Conservation (phyloP, 306 rosid genomes). For the Abrus pulchellus region DNA sequence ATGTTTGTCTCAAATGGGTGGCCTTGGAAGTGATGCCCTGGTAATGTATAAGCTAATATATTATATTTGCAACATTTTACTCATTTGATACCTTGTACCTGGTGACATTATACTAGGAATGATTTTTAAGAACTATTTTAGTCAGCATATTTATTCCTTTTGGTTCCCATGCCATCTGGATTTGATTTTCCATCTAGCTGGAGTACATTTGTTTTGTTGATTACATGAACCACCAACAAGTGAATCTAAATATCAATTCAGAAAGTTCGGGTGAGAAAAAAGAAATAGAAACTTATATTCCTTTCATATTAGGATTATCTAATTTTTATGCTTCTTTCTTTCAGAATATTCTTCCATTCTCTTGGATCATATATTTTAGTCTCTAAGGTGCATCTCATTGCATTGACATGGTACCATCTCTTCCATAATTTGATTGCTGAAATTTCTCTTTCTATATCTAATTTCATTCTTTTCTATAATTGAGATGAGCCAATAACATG, state of each 20-base stretch:
- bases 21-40: slow-evolving; percentile 56
- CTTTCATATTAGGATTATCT: background rate
- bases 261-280: background rate
- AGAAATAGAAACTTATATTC: background rate
- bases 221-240: background rate
- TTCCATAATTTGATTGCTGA: slow-evolving; percentile 7
- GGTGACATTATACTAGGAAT: slow-evolving; percentile 13
- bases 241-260: background rate
- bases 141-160: slow-evolving; percentile 38
- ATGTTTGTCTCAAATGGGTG: slow-evolving; percentile 56
- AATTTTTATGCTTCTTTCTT: slow-evolving; percentile 12
- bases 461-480: background rate
- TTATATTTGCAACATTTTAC: slow-evolving; percentile 28
- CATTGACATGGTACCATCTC: background rate
- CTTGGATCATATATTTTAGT: slow-evolving; percentile 15
- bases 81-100: slow-evolving; percentile 14
- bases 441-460: background rate
- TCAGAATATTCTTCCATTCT: background rate
- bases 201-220: slow-evolving; percentile 11
- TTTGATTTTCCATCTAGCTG: slow-evolving; percentile 23
- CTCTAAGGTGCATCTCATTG: slow-evolving; percentile 10
- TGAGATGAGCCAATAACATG: slow-evolving; percentile 27
- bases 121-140: background rate
- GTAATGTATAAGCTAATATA: slow-evolving; percentile 50
- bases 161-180: slow-evolving; percentile 21